Percentiles rank a stretch among this genome's conserved stretches.
These are phyloP conservation scores for Cytospora leucostoma DNA, from an alignment of 2,329 filamentous ascomycete species.

Conservation along the genomic window DNA sequence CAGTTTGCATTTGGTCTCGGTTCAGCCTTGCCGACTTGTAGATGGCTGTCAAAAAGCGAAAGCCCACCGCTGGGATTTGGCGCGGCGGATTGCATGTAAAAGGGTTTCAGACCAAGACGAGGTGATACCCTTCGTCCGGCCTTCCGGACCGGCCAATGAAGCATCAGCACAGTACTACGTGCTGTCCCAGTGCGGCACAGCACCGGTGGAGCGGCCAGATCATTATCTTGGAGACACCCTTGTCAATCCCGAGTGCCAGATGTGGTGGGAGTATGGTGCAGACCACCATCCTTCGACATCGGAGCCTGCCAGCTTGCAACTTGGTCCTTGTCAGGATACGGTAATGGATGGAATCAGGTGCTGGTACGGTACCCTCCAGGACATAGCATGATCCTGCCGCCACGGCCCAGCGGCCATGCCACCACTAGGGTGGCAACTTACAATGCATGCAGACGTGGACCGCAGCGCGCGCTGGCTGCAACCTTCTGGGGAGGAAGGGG, in stretches of 20 bases:
- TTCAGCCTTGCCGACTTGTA: constrained; percentile 23
- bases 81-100: neutral
- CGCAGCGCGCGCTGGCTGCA: constrained; percentile 16
- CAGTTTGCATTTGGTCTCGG: constrained; percentile 10
- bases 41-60: constrained; percentile 1
- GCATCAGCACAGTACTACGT: neutral
- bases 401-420: constrained; percentile 10
- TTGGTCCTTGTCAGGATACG: neutral
- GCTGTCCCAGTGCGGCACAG: constrained; percentile 14
- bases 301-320: constrained; percentile 9
- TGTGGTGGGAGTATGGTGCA: constrained; percentile 20
- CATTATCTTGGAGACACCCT: constrained; percentile 15
- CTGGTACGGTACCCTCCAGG: neutral
- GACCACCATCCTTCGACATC: constrained; percentile 14
- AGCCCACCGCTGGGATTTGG: neutral
- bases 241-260: constrained; percentile 24
- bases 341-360: neutral
- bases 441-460: constrained; percentile 17
- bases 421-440: constrained; percentile 13
- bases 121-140: neutral
- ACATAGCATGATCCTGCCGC: constrained; percentile 7
- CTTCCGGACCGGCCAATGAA: constrained; percentile 3
- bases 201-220: constrained; percentile 18
- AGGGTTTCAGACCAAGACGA: neutral
- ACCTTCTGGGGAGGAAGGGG: neutral